A percentile compares a stretch with the other conserved stretches of the same genome.
Conservation (phyloP, 169 alveolate genomes). For the Plasmodium billcollinsi region DNA sequence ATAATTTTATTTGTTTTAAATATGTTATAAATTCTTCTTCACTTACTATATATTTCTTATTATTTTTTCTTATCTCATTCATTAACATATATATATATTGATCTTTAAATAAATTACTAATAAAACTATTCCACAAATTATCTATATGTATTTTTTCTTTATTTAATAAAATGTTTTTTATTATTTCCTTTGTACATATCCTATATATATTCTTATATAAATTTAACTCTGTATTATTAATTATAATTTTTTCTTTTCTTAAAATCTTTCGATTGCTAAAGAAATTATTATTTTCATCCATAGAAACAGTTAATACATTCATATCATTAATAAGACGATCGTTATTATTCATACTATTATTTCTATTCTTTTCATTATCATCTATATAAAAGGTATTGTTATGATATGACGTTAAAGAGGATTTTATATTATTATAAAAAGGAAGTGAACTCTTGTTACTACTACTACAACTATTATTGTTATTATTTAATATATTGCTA, state of each 20-base stretch:
- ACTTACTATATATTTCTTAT: constrained; percentile 9
- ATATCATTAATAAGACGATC: too few relatives aligned
- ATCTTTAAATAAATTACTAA: constrained; percentile 60
- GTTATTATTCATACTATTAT: too few relatives aligned
- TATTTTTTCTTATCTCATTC: constrained; percentile 12
- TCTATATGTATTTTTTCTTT: constrained; percentile 22
- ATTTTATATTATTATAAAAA: too few relatives aligned
- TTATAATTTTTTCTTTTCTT: constrained; percentile 6
- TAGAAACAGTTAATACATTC: too few relatives aligned
- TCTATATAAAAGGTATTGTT: too few relatives aligned
- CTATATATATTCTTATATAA: constrained; percentile 45
- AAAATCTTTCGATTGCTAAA: not conserved
- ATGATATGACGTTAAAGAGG: too few relatives aligned
- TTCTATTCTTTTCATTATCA: too few relatives aligned
- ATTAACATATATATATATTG: constrained; percentile 26
- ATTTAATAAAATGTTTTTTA: constrained; percentile 21
- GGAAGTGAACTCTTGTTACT: too few relatives aligned
- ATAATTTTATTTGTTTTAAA: constrained; percentile 44
- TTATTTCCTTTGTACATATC: constrained; percentile 37
- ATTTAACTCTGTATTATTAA: constrained; percentile 4
- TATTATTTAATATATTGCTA: too few relatives aligned
- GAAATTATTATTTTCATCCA: not conserved
- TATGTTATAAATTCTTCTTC: constrained; percentile 38
- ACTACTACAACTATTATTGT: too few relatives aligned
- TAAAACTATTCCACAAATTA: constrained; percentile 38